Base-by-base conservation (phyloP, 306 rosid genomes). In the Sindora glabra region DNA sequence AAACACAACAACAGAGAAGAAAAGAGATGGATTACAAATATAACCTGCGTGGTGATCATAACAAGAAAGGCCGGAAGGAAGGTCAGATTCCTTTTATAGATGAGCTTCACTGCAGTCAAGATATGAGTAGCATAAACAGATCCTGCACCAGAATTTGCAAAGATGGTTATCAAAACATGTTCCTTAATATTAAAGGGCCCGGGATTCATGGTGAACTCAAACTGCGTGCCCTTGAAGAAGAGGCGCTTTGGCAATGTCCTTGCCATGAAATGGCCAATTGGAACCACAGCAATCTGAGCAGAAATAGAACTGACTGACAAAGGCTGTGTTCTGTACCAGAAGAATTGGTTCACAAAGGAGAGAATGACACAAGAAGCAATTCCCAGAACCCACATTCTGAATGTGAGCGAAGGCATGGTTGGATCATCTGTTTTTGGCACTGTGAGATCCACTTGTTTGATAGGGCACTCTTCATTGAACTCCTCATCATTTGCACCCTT, bases 31-130 rank as follows among this genome's bases (percentile, higher is more conserved):
- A n/a, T n/a, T n/a, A n/a, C n/a, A n/a, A n/a, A n/a, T n/a, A n/a
- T n/a, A n/a, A 81, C 92, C 94, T 86, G 94, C 59, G 84, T 79
- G 27, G 89, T 82, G 11, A 86, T 32, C 94, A 86, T 77, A 10
- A 86, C 72, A 36, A 82, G 32, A 8, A 86, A 75, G 41, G 94
- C 84, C 2, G 89, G 89, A 42, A 82, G 19, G 14, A 86, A 59
- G 27, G 73, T 15, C 15, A 86, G 80, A n/a, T 52, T 22, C 41
- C 79, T 74, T 65, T 61, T 72, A 47, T 82, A 86, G 3, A 79
- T 48, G 14, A 82, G 66, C 82, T 77, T 79, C 23, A 86, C 94
- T 2, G 94, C 86, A 45, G 79, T 69, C 65, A 86, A 71, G 46
- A 86, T 74, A 70, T 86, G 94, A 29, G 82, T 45, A 13, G 94